Evolutionary conservation across 352 stramenopile species (phyloP), one percentile per base, ranked within the genome.

Genomic region (Phytophthora macrochlamydospora): DNA sequence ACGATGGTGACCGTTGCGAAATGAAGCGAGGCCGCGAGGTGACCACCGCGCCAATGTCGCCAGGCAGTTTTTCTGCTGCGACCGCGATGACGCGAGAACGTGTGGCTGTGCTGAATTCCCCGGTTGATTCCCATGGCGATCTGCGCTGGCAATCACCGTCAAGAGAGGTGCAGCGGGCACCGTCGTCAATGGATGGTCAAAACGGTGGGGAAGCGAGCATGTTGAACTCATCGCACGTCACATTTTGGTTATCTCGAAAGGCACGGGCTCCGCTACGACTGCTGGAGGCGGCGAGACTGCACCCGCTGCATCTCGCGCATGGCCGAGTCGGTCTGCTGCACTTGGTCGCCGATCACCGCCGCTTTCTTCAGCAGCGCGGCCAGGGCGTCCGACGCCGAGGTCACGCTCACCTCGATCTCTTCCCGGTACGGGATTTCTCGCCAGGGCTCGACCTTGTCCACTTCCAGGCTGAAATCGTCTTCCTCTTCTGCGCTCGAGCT

Each of bases 401-500:
- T 59, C 32, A 43, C 58, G 12, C 14, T 45, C 45, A 63, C 42
- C 7, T 59, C 52, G 3, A 67, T 30, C 46, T 67, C 58, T 48
- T 72, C 65, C 14, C 56, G 29, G 55, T 60, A 60, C 7, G 65
- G 52, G 1, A 49, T 30, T 32, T 72, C 65, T 31, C 52, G 58
- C 51, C 52, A 72, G 7, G 62, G 59, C 52, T 64, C 53, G 1
- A 65, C 59, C 14, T 54, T 32, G 40, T 64, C 59, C 0, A 72
- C 29, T 4, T 54, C 48, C 0, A 68, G 18, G n/a, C 38, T 53
- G 12, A 56, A 68, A 24, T 68, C 42, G 14, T 72, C 65, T 28
- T 76, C 65, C 24, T 69, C 69, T 56, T 68, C 65, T 18, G 65
- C 65, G 38, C 62, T 69, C 7, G 63, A 71, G 43, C 38, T 63